Evolutionary conservation across 768 basidiomycete species (phyloP).

Genomic region (Boletus pseudopeckii): DNA sequence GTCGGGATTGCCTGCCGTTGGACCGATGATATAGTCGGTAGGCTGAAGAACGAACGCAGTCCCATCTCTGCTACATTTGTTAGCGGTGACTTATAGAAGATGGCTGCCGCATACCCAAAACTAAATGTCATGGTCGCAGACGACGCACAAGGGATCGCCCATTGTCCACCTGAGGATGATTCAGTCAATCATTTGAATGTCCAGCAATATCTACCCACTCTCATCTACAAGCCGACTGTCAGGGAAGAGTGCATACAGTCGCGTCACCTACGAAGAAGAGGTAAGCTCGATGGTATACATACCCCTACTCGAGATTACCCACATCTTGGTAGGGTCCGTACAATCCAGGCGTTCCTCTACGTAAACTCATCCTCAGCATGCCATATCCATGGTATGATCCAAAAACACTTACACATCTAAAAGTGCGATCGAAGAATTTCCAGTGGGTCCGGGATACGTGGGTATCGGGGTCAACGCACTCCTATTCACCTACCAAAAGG

Average conservation of each 20-base stretch:
- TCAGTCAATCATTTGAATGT: background rate
- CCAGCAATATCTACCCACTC: constrained; percentile 33
- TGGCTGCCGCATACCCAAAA: constrained; percentile 53
- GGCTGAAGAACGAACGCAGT: constrained; percentile 60
- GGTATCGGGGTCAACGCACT: constrained; percentile 51
- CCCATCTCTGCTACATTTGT: constrained; percentile 19
- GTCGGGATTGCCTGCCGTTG: constrained; percentile 57
- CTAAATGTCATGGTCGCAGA: constrained; percentile 56
- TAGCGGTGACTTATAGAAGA: background rate
- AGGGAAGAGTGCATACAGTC: constrained; percentile 56
- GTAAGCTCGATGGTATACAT: background rate
- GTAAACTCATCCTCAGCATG: constrained; percentile 1
- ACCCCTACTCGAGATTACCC: constrained; percentile 16
- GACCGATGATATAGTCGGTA: constrained; percentile 75
- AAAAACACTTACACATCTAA: constrained; percentile 63
- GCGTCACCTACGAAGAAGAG: constrained; percentile 50
- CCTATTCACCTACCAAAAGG: constrained; percentile 49
- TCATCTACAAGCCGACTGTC: constrained; percentile 66
- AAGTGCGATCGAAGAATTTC: constrained; percentile 59
- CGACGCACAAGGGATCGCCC: constrained; percentile 72
- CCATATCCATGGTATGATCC: background rate
- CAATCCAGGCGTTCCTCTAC: constrained; percentile 66
- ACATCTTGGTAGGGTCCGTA: constrained; percentile 81
- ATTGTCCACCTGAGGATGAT: constrained; percentile 51
- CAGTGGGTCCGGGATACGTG: constrained; percentile 57